Percentiles rank a stretch among this genome's conserved stretches.
These are phyloP conservation scores for Pleurotus eryngii DNA, from an alignment of 768 basidiomycete genomes.

Conservation along the genomic window DNA sequence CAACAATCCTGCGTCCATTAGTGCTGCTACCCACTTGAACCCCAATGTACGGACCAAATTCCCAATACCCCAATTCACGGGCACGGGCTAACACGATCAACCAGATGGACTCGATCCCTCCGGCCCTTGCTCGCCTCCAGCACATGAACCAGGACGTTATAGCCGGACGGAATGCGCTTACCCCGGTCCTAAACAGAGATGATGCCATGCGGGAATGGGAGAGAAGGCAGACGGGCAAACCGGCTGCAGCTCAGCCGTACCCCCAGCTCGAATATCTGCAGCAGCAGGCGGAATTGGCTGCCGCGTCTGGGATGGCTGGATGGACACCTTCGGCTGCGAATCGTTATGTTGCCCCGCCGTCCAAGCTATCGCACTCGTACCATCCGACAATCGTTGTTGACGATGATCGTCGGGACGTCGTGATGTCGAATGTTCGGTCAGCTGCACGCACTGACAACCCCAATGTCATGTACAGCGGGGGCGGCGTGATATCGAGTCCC, in stretches of 20 bases:
- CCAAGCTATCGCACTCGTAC: constrained; percentile 63
- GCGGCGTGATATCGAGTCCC: constrained; percentile 66
- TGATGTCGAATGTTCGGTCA: constrained; percentile 74
- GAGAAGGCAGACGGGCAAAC: constrained; percentile 74
- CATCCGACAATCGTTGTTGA: constrained; percentile 68
- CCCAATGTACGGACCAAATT: constrained; percentile 62
- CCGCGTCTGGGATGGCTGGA: constrained; percentile 53
- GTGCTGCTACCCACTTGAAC: constrained; percentile 31
- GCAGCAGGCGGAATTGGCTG: constrained; percentile 86
- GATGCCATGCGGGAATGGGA: constrained; percentile 98
- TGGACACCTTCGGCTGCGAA: constrained; percentile 41
- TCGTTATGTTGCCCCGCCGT: constrained; percentile 62
- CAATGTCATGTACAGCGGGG: constrained; percentile 38
- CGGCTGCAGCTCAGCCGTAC: constrained; percentile 70
- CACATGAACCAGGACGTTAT: constrained; percentile 87
- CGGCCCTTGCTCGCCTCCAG: constrained; percentile 84
- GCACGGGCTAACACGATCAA: constrained; percentile 91
- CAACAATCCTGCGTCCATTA: constrained; percentile 24
- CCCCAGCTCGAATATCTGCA: constrained; percentile 90
- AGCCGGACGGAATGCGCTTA: constrained; percentile 76
- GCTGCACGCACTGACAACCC: constrained; percentile 52
- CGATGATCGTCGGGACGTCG: constrained; percentile 64
- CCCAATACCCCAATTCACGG: constrained; percentile 69
- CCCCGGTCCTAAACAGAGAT: constrained; percentile 91
- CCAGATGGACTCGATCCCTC: constrained; percentile 88